These are phyloP conservation scores for Pontederia paniculata DNA, from an alignment of 176 grass and related monocot species.

Conservation along the genomic window DNA sequence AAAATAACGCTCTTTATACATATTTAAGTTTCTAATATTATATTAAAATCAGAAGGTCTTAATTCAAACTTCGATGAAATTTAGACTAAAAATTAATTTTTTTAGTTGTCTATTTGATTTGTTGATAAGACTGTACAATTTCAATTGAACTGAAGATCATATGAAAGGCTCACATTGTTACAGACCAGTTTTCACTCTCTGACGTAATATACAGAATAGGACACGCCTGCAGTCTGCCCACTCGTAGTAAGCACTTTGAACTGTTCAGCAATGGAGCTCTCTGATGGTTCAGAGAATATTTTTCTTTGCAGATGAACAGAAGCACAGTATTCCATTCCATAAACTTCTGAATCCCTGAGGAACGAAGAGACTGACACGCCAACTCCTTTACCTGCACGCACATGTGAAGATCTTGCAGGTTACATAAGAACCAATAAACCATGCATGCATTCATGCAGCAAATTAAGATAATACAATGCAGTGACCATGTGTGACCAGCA, in stretches of 20 bases:
- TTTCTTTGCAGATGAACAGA: conserved; percentile 28
- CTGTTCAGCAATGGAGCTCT: conserved; percentile 6
- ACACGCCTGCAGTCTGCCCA: conserved; percentile 26
- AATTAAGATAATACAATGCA: no score
- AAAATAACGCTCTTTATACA: no score
- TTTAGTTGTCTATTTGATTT: no score
- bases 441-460: no score
- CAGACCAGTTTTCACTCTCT: conserved; percentile 2
- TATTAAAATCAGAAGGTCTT: no score
- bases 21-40: no score
- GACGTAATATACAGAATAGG: not conserved
- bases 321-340: conserved; percentile 28
- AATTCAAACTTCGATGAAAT: no score
- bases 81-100: no score
- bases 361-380: conserved; percentile 24
- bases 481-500: conserved; percentile 72
- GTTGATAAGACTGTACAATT: no score
- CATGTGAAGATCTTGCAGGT: no score
- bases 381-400: conserved; percentile 29
- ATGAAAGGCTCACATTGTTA: not conserved
- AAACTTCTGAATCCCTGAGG: conserved; percentile 9
- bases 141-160: no score
- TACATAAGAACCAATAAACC: not conserved
- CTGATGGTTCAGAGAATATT: conserved; percentile 8
- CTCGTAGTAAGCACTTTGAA: conserved; percentile 29